These are phyloP conservation scores for Schizochytrium sp. DNA, from an alignment of 108 stramenopile genomes.

Conservation along the genomic window DNA sequence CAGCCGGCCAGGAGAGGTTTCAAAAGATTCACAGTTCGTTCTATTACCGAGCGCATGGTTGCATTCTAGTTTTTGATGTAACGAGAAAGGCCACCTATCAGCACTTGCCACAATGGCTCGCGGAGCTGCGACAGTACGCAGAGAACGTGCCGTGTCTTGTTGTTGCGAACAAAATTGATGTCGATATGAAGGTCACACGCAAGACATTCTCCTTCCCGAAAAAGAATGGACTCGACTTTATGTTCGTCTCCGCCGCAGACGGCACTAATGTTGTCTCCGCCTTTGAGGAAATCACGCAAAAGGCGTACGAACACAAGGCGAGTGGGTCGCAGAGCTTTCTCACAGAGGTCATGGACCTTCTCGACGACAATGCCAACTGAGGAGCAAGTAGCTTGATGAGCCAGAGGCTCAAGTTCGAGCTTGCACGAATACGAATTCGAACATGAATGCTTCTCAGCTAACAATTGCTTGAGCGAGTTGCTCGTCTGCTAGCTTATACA, in stretches of 20 bases:
- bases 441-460: no score
- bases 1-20: slow-evolving; percentile 74
- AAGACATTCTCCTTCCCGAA: slow-evolving; percentile 69
- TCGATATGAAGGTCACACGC: slow-evolving; percentile 66
- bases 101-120: slow-evolving; percentile 64
- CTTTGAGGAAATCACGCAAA: slow-evolving; percentile 55
- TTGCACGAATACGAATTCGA: no score
- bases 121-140: slow-evolving; percentile 60
- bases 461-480: no score
- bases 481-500: no score
- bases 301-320: slow-evolving; percentile 49
- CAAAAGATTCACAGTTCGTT: slow-evolving; percentile 72
- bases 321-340: slow-evolving; percentile 57
- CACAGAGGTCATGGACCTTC: slow-evolving; percentile 52
- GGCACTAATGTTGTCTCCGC: slow-evolving; percentile 74
- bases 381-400: no score
- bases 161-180: slow-evolving; percentile 76
- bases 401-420: no score
- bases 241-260: slow-evolving; percentile 70
- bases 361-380: slow-evolving; percentile 30
- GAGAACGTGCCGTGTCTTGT: slow-evolving; percentile 58
- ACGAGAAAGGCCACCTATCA: slow-evolving; percentile 60
- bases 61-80: slow-evolving; percentile 54
- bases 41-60: slow-evolving; percentile 68
- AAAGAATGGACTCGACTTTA: slow-evolving; percentile 64